These are phyloP conservation scores for Phaseolus lunatus DNA, from an alignment of 306 rosid genomes.

Conservation along the genomic window DNA sequence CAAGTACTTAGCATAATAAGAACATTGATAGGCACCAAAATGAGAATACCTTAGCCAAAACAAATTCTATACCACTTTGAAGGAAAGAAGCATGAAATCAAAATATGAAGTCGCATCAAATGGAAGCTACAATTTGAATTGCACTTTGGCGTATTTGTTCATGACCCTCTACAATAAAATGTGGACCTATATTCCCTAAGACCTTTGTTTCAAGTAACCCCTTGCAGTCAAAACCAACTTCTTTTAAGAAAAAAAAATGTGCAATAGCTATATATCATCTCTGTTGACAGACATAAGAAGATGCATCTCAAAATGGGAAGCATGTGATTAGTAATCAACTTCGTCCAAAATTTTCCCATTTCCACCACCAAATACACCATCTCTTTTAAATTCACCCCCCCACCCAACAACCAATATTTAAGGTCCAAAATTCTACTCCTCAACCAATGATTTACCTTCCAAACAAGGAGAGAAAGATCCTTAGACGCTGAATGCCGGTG, in stretches of 20 bases:
- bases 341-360: constrained; percentile 29
- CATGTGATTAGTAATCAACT: constrained; percentile 31
- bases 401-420: not conserved
- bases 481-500: constrained; percentile 19
- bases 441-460: constrained; percentile 28
- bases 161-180: constrained; percentile 47
- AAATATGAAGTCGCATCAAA: constrained; percentile 14
- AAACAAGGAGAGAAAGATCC: constrained; percentile 25
- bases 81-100: constrained; percentile 17
- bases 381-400: not conserved
- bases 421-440: constrained; percentile 14
- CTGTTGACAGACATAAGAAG: constrained; percentile 23
- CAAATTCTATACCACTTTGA: constrained; percentile 16
- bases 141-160: constrained; percentile 29
- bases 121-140: constrained; percentile 44
- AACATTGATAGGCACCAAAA: not conserved
- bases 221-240: constrained; percentile 29
- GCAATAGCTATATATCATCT: constrained; percentile 20
- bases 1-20: not conserved
- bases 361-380: constrained; percentile 27
- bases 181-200: constrained; percentile 39
- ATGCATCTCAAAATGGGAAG: constrained; percentile 35
- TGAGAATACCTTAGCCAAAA: constrained; percentile 7
- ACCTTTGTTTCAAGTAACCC: constrained; percentile 21
- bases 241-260: constrained; percentile 1